Conservation (phyloP, 2,329 filamentous ascomycete genomes). For the Grosmannia penicillata region DNA sequence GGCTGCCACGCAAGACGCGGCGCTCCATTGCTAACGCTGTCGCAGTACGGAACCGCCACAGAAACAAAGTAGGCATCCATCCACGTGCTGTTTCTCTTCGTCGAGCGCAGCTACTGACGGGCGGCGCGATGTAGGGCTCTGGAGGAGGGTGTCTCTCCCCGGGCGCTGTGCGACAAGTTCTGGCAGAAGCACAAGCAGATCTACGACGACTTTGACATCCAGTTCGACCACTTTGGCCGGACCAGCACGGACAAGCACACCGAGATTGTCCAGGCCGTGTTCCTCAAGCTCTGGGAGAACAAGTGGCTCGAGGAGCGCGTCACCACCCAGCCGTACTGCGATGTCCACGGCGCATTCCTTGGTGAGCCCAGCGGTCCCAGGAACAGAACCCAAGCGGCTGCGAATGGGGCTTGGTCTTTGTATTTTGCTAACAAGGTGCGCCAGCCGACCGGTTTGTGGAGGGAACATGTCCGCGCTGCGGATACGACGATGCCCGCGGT, state of each 20-base stretch:
- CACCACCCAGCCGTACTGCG: constrained; percentile 80
- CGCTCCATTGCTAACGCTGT: constrained; percentile 24
- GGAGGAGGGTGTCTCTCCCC: constrained; percentile 66
- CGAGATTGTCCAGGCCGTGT: constrained; percentile 84
- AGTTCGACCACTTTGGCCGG: constrained; percentile 87
- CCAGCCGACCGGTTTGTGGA: constrained; percentile 69
- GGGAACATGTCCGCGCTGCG: constrained; percentile 60
- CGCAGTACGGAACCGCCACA: constrained; percentile 79
- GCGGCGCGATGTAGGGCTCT: constrained; percentile 38
- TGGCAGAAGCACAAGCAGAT: constrained; percentile 76
- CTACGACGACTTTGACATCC: constrained; percentile 93
- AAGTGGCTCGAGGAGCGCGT: constrained; percentile 77
- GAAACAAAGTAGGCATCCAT: constrained; percentile 53
- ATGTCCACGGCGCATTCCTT: constrained; percentile 53
- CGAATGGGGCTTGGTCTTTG: too few species aligned
- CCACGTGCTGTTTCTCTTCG: too few species aligned
- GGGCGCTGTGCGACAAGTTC: constrained; percentile 79
- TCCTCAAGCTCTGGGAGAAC: constrained; percentile 74
- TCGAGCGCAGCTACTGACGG: not conserved
- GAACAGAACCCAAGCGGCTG: too few species aligned
- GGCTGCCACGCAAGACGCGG: too few species aligned
- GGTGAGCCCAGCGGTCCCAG: too few species aligned
- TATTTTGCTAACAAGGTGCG: constrained; percentile 17
- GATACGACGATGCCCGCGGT: constrained; percentile 55
- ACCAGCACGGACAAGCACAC: constrained; percentile 84